Conservation (phyloP, 306 rosid genomes). For the Biancaea sappan region DNA sequence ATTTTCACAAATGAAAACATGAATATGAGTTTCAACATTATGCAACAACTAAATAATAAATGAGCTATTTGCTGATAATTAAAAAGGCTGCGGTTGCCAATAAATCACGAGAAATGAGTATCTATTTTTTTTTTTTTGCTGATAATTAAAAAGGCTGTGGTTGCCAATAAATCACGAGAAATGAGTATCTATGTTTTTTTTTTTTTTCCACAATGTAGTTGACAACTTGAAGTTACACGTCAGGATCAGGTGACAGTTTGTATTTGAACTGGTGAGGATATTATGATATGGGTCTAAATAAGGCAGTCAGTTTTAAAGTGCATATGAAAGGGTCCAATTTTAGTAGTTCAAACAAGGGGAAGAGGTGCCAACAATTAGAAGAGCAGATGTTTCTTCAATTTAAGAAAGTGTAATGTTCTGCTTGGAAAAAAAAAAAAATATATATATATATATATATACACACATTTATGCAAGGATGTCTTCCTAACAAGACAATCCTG, state of each 20-base stretch:
- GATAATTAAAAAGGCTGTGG: background rate
- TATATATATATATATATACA: no score
- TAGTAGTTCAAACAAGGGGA: background rate
- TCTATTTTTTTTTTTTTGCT: background rate
- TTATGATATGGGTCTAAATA: background rate
- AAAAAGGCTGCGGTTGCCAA: background rate
- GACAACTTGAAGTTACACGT: background rate
- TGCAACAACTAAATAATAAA: background rate
- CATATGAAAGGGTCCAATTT: background rate
- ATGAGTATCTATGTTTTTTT: no score
- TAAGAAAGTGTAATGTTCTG: background rate
- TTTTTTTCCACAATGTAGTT: no score
- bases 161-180: no score
- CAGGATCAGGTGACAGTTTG: background rate
- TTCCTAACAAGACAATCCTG: background rate
- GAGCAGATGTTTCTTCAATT: background rate
- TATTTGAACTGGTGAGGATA: background rate
- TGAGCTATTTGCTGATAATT: background rate
- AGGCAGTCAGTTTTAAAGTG: background rate
- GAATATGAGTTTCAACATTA: background rate
- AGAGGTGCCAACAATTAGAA: background rate
- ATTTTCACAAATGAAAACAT: background rate
- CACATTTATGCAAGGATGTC: background rate
- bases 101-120: background rate
- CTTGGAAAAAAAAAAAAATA: background rate